Conservation (phyloP, 2,329 filamentous ascomycete genomes). For the Ceratocystis destructans region DNA sequence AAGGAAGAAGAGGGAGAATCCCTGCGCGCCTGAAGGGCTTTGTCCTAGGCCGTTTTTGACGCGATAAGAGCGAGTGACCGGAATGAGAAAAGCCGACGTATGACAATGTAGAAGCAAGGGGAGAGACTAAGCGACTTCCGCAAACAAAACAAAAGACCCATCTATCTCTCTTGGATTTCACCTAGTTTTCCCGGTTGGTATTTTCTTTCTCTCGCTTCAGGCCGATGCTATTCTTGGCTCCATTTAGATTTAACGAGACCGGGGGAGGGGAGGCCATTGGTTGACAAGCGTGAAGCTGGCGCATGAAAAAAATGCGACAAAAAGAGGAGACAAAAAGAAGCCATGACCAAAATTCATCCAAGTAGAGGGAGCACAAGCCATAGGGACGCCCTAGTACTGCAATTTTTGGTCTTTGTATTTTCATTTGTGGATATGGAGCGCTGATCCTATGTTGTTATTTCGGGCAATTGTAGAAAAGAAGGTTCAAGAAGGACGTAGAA, state of each 20-base stretch:
- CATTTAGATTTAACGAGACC: too few species aligned
- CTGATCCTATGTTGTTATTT: not conserved
- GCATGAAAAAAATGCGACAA: not conserved
- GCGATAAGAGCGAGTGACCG: not conserved
- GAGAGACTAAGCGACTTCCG: not conserved
- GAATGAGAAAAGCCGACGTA: not conserved
- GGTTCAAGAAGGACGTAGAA: not conserved
- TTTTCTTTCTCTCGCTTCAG: not conserved
- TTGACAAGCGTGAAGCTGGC: not conserved
- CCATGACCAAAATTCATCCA: not conserved
- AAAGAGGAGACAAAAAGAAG: not conserved
- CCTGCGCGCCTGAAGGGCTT: not conserved
- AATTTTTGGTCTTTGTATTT: not conserved
- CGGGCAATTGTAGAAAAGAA: not conserved
- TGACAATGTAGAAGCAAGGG: not conserved
- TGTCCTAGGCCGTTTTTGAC: not conserved
- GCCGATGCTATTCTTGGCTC: not conserved
- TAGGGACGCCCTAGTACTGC: not conserved
- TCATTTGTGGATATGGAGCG: not conserved
- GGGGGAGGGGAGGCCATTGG: too few species aligned
- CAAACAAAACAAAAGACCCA: not conserved
- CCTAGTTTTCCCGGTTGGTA: not conserved
- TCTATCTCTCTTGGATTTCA: not conserved
- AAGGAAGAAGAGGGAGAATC: not conserved
- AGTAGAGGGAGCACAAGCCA: not conserved